These are phyloP conservation scores for Rhizopus sp. DNA, from an alignment of 371 early-diverging fungal genomes.

Conservation along the genomic window DNA sequence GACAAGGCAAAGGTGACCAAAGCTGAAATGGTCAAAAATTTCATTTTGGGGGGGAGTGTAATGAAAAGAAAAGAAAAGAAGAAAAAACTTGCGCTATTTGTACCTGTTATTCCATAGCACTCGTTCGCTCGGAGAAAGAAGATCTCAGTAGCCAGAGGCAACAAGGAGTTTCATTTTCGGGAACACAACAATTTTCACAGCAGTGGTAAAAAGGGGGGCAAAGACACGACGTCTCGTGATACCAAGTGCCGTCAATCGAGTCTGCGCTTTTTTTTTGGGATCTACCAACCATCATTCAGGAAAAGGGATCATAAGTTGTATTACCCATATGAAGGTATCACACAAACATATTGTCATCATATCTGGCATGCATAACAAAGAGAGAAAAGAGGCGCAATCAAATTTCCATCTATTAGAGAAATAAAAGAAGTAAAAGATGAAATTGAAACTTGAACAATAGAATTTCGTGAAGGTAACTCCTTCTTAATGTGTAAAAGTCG, in stretches of 20 bases:
- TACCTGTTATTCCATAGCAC: too few relatives aligned
- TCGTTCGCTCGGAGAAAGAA: too few relatives aligned
- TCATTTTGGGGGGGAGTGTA: conserved; percentile 16
- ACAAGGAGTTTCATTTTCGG: too few relatives aligned
- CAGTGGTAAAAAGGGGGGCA: conserved; percentile 2
- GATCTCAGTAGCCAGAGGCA: too few relatives aligned
- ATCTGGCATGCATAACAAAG: background rate
- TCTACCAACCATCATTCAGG: conserved; percentile 8
- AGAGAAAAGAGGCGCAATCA: background rate
- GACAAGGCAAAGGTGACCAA: conserved; percentile 15
- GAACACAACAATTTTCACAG: too few relatives aligned
- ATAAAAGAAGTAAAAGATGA: too few relatives aligned
- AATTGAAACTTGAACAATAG: background rate
- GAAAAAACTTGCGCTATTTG: background rate
- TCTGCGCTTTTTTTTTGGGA: background rate
- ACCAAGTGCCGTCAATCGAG: conserved; percentile 1
- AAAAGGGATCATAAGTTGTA: background rate
- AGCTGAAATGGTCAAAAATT: conserved; percentile 15
- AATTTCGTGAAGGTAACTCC: conserved; percentile 1
- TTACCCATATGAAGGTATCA: background rate
- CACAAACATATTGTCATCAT: conserved; percentile 9
- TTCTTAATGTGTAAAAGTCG: background rate
- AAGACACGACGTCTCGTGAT: conserved; percentile 12
- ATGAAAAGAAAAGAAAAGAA: conserved; percentile 4
- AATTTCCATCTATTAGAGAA: too few relatives aligned